Percentiles rank a stretch among this genome's conserved stretches.
Evolutionary conservation across 2,329 filamentous ascomycete species (phyloP).

Genomic region (Nemania sp.): DNA sequence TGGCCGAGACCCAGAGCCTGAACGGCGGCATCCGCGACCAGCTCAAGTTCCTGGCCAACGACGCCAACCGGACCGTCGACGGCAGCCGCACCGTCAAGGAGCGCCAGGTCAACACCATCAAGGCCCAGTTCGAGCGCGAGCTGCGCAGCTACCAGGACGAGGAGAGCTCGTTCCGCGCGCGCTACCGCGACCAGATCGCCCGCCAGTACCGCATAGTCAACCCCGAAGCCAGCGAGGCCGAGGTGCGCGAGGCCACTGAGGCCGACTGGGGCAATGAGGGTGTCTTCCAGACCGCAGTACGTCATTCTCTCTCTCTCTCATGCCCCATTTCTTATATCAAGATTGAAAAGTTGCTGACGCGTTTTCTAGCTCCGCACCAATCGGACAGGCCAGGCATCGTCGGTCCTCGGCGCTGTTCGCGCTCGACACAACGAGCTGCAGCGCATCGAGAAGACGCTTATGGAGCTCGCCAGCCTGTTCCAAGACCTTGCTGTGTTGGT

Average conservation of each 20-base stretch:
- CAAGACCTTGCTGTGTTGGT: conserved; percentile 75
- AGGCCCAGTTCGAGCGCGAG: conserved; percentile 71
- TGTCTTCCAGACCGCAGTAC: conserved; percentile 78
- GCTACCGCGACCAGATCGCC: conserved; percentile 77
- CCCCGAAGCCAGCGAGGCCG: conserved; percentile 73
- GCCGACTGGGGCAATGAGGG: conserved; percentile 77
- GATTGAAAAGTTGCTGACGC: conserved; percentile 13
- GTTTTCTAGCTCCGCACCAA: conserved; percentile 68
- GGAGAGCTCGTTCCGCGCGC: conserved; percentile 70
- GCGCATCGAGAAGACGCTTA: conserved; percentile 75
- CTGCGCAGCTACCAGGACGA: conserved; percentile 71
- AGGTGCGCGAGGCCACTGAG: conserved; percentile 70
- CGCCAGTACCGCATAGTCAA: conserved; percentile 83
- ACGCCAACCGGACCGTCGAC: conserved; percentile 66
- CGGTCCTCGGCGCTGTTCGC: conserved; percentile 76
- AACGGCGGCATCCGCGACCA: conserved; percentile 78
- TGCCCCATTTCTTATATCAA: not conserved
- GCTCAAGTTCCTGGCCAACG: conserved; percentile 74
- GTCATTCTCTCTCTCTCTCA: not conserved
- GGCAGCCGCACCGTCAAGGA: conserved; percentile 67
- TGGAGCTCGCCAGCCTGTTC: conserved; percentile 71
- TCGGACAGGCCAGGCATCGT: conserved; percentile 71
- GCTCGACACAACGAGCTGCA: conserved; percentile 83
- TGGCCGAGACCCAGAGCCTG: conserved; percentile 70
- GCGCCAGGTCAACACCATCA: conserved; percentile 70